Conservation (phyloP, 345 rosid genomes). For the Salix udensis region DNA sequence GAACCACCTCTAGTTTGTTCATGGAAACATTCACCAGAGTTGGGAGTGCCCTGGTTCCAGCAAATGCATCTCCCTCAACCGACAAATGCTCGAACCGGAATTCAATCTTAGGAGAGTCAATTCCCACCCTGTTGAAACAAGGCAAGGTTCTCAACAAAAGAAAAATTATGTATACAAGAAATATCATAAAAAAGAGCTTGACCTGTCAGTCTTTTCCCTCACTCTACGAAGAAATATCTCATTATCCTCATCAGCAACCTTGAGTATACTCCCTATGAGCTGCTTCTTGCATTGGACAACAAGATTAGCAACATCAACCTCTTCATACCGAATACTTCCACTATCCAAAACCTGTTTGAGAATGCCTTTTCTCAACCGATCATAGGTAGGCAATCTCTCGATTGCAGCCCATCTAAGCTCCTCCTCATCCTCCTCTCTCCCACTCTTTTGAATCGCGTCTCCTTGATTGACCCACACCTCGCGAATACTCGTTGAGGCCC, state of each 20-base stretch:
- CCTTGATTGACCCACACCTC: constrained; percentile 42
- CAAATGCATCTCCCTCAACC: constrained; percentile 52
- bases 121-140: constrained; percentile 40
- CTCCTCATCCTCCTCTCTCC: constrained; percentile 42
- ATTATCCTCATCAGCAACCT: constrained; percentile 57
- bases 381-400: constrained; percentile 54
- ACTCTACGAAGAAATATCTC: constrained; percentile 42
- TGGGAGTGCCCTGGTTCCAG: constrained; percentile 55
- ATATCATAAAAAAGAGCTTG: neutral
- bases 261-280: constrained; percentile 39
- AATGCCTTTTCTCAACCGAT: constrained; percentile 40
- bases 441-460: constrained; percentile 37
- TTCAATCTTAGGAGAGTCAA: constrained; percentile 49
- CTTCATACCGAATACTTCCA: constrained; percentile 30
- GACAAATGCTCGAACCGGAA: constrained; percentile 43
- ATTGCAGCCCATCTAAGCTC: constrained; percentile 61
- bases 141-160: neutral
- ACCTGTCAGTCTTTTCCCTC: constrained; percentile 56
- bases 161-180: neutral
- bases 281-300: constrained; percentile 35
- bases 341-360: constrained; percentile 35
- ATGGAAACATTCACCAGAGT: constrained; percentile 40
- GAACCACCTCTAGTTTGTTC: constrained; percentile 41
- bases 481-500: constrained; percentile 41
- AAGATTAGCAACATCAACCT: constrained; percentile 38